Conservation (phyloP, 768 basidiomycete species). For the Collybiopsis luxurians region DNA sequence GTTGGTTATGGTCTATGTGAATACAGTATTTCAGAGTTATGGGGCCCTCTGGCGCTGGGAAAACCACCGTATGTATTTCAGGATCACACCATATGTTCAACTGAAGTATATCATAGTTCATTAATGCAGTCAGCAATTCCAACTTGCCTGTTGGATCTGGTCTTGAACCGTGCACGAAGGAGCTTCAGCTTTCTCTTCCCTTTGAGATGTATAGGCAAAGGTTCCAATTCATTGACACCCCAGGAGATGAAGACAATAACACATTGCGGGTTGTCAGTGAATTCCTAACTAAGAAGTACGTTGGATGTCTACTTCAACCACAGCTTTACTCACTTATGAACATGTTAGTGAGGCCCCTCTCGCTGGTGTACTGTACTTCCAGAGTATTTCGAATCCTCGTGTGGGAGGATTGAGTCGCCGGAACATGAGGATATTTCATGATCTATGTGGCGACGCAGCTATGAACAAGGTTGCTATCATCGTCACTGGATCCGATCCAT, state of each 20-base stretch:
- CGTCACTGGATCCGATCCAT: background rate
- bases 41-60: background rate
- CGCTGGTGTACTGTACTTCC: background rate
- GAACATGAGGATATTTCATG: background rate
- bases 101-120: background rate
- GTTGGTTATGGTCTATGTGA: too few relatives aligned
- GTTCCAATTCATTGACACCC: background rate
- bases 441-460: background rate
- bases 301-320: background rate
- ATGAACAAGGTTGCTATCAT: background rate
- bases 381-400: background rate
- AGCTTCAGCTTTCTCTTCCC: background rate
- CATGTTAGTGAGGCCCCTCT: background rate
- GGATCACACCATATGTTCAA: background rate
- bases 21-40: too few relatives aligned
- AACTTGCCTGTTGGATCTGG: background rate
- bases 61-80: background rate
- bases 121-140: background rate
- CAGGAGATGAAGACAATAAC: background rate
- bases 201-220: background rate
- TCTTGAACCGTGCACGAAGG: background rate
- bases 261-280: background rate
- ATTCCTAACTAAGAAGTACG: background rate
- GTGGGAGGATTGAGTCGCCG: background rate
- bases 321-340: background rate